Base-by-base conservation (phyloP, 768 basidiomycete genomes). In the Cystofilobasidium ferigula region DNA sequence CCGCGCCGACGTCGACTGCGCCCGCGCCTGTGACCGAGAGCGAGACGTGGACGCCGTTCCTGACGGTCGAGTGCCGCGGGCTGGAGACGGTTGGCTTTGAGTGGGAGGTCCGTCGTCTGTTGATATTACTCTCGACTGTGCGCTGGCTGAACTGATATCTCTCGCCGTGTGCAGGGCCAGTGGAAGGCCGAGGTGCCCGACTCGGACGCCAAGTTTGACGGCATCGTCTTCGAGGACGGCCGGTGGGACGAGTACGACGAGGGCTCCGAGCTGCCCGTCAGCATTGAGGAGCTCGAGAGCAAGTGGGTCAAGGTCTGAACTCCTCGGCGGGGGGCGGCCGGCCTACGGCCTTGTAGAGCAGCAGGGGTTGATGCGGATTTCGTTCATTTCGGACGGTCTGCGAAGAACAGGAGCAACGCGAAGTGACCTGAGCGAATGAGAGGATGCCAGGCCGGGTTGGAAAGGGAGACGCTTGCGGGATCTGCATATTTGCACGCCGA, bases 161-260 rank as follows among this genome's bases (percentile, higher is more conserved):
- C 20, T 16, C 12, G 14, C 4, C 2, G n/a, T 26, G 32, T 34
- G 10, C 43, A 65, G 61, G 66, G 66, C 24, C 47, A 57, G 24
- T 68, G 66, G 66, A 57, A 43, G 24, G 60, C 61, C 30, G 38
- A 48, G 36, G 66, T 68, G 0, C 66, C 66, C 5, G 66, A 68
- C n/a, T 38, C 30, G 16, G 53, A 56, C n/a, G 56, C 54, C 3
- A 61, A 42, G 45, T 68, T 68, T 30, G 61, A 62, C 12, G 14
- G 30, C 6, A 51, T 62, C 56, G 66, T 35, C 12, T 68, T 68
- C n/a, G 66, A 68, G 42, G 66, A 68, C 35, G 66, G 61, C 24
- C 51, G 66, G 6, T 68, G 66, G 66, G 66, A 68, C 48, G 66
- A 68, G 57, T 68, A 68, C 56, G 66, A 68, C 28, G 66, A 68